phyloP scores from a whole-genome alignment of 2,329 filamentous ascomycete genomes.

The Talaromyces atroroseus region DNA sequence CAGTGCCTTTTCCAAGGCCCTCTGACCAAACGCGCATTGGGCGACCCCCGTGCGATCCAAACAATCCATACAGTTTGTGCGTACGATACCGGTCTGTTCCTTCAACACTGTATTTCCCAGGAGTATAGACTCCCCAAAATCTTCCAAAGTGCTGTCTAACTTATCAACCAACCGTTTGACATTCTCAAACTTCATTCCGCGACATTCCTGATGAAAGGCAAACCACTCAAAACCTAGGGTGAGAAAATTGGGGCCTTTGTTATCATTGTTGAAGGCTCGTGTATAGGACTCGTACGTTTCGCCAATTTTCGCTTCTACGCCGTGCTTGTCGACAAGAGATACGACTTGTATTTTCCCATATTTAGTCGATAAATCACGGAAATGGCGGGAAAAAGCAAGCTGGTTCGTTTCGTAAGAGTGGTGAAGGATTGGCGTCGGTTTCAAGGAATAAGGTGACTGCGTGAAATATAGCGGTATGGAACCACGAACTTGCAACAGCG shows the following conservation, averaged over 20 bases:
- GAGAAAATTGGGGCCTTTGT: conserved; percentile 47
- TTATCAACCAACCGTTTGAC: conserved; percentile 72
- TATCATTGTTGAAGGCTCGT: conserved; percentile 65
- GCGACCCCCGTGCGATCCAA: conserved; percentile 93
- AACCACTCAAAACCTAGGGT: conserved; percentile 84
- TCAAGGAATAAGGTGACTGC: conserved; percentile 88
- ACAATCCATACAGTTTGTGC: conserved; percentile 99
- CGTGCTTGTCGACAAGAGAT: conserved; percentile 83
- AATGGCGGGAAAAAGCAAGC: conserved; percentile 72
- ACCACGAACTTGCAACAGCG: conserved; percentile 80
- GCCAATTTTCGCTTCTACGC: conserved; percentile 73
- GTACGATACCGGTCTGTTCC: conserved; percentile 68
- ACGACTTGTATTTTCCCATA: conserved; percentile 77
- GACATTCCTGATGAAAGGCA: conserved; percentile 87
- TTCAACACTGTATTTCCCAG: conserved; percentile 38
- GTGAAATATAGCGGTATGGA: conserved; percentile 95
- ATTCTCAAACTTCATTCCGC: conserved; percentile 97
- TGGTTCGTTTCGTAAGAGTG: conserved; percentile 77
- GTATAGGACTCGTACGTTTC: conserved; percentile 68
- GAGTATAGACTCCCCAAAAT: conserved; percentile 65
- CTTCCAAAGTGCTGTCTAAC: conserved; percentile 61
- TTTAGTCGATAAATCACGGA: conserved; percentile 59
- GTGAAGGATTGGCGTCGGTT: conserved; percentile 75
- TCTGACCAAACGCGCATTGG: conserved; percentile 82
- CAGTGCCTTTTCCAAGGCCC: conserved; percentile 74